Conservation (phyloP, 805 yeast species). For the Dipodascus geniculatus region DNA sequence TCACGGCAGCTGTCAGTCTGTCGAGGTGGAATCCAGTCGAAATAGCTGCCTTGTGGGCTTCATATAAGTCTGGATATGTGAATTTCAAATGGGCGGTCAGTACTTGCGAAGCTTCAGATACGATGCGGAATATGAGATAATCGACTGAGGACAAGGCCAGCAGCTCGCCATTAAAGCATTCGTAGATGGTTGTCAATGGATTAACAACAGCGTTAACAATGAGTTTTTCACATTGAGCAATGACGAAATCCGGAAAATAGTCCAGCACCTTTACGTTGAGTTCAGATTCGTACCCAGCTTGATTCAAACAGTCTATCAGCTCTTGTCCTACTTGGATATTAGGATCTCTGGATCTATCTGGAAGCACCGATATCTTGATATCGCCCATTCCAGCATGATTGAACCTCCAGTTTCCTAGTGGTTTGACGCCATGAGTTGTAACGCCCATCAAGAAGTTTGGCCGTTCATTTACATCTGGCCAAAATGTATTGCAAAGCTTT, state of each 20-base stretch:
- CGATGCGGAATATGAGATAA: neutral
- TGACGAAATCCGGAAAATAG: constrained; percentile 33
- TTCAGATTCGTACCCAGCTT: neutral
- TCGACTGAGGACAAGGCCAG: constrained; percentile 14
- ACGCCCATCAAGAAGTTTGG: constrained; percentile 68
- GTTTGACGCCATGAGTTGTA: constrained; percentile 73
- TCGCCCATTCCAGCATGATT: constrained; percentile 67
- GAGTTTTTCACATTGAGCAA: constrained; percentile 64
- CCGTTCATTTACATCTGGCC: constrained; percentile 35
- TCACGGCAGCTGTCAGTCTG: constrained; percentile 27
- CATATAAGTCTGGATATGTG: neutral
- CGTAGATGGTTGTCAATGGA: constrained; percentile 66
- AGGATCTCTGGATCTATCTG: constrained; percentile 20
- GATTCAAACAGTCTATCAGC: constrained; percentile 2
- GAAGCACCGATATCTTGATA: constrained; percentile 46
- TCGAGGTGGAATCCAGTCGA: neutral
- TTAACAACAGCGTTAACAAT: constrained; percentile 75
- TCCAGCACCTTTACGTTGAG: constrained; percentile 15
- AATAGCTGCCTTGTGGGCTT: constrained; percentile 8
- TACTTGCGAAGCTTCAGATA: neutral
- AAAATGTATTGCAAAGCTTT: constrained; percentile 36
- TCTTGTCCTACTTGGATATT: neutral
- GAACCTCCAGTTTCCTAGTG: constrained; percentile 31
- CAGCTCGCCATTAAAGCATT: constrained; percentile 70
- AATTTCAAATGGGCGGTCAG: neutral